A percentile compares a stretch with the other conserved stretches of the same genome.
phyloP scores from a whole-genome alignment of 805 yeast species.

The Candida sanyiensis region DNA sequence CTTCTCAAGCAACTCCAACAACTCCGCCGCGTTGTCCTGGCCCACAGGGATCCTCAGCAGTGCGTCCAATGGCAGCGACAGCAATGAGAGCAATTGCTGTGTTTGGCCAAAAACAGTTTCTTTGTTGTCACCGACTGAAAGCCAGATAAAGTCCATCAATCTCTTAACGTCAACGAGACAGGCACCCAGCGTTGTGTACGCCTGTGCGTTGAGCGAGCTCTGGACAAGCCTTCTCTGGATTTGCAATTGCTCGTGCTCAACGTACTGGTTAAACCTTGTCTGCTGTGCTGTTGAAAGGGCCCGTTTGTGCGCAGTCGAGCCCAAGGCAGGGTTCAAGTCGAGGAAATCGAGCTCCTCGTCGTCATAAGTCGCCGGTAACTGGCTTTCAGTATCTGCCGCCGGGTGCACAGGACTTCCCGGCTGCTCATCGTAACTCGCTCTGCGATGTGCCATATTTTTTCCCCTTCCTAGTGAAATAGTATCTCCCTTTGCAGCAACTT shows the following conservation, averaged over 20 bases:
- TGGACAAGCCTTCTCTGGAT: constrained; percentile 51
- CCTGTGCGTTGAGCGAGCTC: constrained; percentile 30
- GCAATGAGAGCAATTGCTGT: constrained; percentile 53
- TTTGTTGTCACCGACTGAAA: constrained; percentile 41
- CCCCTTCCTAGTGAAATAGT: not conserved
- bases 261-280: constrained; percentile 45
- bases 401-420: constrained; percentile 26
- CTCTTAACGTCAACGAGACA: constrained; percentile 41
- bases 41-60: constrained; percentile 37
- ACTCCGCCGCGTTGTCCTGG: constrained; percentile 26
- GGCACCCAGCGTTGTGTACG: constrained; percentile 27
- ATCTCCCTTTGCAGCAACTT: no score
- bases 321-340: constrained; percentile 24
- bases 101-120: constrained; percentile 49
- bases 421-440: constrained; percentile 14
- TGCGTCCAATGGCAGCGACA: constrained; percentile 65
- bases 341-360: constrained; percentile 20
- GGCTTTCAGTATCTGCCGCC: constrained; percentile 18
- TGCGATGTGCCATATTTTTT: not conserved
- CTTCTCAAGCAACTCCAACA: constrained; percentile 34
- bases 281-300: constrained; percentile 39
- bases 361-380: constrained; percentile 10
- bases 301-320: not conserved
- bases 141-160: constrained; percentile 56
- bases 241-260: constrained; percentile 47